Evolutionary conservation across 192 early-diverging fungal species (phyloP).

Genomic region (Umbelopsis vinacea): DNA sequence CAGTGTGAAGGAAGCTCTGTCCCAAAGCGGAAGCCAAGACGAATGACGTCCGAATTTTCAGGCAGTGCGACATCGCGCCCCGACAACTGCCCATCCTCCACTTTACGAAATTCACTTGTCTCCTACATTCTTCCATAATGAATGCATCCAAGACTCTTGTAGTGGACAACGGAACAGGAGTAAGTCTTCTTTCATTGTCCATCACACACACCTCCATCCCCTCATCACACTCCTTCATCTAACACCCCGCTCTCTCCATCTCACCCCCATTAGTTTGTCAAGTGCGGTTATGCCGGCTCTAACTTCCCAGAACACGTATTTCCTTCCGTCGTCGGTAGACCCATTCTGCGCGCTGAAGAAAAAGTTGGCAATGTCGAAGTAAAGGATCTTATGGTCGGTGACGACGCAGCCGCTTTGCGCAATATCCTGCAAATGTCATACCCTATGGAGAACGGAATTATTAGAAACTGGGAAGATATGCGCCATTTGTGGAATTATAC

Average conservation of each 20-base stretch:
- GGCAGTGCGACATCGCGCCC: no score
- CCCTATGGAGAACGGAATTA: constrained; percentile 99
- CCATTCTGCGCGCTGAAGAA: constrained; percentile 97
- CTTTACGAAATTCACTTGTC: not conserved
- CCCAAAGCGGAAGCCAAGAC: constrained; percentile 16
- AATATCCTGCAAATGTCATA: constrained; percentile 94
- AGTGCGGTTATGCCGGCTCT: constrained; percentile 93
- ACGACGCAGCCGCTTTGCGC: constrained; percentile 90
- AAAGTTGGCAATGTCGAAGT: constrained; percentile 75
- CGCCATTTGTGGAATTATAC: constrained; percentile 98
- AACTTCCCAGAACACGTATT: constrained; percentile 97
- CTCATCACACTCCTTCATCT: not conserved
- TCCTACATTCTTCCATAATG: constrained; percentile 35
- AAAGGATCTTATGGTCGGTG: constrained; percentile 98
- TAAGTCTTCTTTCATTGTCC: constrained; percentile 36
- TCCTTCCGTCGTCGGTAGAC: constrained; percentile 97
- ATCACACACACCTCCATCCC: not conserved
- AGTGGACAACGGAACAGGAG: constrained; percentile 84
- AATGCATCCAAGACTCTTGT: constrained; percentile 74
- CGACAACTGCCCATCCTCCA: not conserved
- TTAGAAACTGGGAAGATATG: constrained; percentile 98
- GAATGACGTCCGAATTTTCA: constrained; percentile 21
- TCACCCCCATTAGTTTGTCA: constrained; percentile 83
- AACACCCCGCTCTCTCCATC: not conserved
- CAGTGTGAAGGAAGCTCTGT: not conserved